Percentiles rank a stretch among this genome's conserved stretches.
Conservation (phyloP, 1,139 yeast genomes). For the Candida sp. region DNA sequence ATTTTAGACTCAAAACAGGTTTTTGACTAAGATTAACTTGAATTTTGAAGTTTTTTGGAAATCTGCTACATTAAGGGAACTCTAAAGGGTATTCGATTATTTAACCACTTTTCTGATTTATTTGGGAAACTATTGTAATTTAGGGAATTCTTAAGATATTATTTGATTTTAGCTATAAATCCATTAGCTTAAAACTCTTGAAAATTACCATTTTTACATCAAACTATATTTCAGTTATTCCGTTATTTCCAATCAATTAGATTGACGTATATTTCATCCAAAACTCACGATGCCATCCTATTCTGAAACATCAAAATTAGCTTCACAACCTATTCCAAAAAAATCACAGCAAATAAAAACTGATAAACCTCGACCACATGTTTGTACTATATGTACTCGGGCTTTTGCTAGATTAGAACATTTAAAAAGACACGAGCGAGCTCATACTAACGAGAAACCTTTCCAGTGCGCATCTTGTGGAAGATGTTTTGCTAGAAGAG, state of each 20-base stretch:
- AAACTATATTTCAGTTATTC: too few relatives aligned
- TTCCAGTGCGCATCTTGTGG: constrained; percentile 58
- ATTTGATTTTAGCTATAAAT: too few relatives aligned
- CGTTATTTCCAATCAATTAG: neutral
- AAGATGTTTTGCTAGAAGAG: constrained; percentile 47
- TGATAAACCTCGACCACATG: constrained; percentile 89
- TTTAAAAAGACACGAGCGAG: constrained; percentile 87
- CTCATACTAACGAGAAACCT: constrained; percentile 97
- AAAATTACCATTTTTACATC: too few relatives aligned
- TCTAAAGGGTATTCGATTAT: too few relatives aligned
- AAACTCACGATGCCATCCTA: neutral
- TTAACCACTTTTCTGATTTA: too few relatives aligned
- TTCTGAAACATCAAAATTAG: constrained; percentile 1
- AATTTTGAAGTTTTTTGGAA: too few relatives aligned
- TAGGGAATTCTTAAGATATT: too few relatives aligned
- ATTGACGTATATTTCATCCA: neutral
- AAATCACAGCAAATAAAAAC: constrained; percentile 81
- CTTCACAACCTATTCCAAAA: constrained; percentile 73
- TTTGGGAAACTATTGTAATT: too few relatives aligned
- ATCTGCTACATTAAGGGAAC: too few relatives aligned
- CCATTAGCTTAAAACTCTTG: too few relatives aligned
- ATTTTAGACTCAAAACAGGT: too few relatives aligned
- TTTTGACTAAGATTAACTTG: too few relatives aligned
- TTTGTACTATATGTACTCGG: constrained; percentile 89
- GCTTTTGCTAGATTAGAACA: constrained; percentile 97